phyloP scores from a whole-genome alignment of 345 rosid species.

The Rhizophora mangle region DNA sequence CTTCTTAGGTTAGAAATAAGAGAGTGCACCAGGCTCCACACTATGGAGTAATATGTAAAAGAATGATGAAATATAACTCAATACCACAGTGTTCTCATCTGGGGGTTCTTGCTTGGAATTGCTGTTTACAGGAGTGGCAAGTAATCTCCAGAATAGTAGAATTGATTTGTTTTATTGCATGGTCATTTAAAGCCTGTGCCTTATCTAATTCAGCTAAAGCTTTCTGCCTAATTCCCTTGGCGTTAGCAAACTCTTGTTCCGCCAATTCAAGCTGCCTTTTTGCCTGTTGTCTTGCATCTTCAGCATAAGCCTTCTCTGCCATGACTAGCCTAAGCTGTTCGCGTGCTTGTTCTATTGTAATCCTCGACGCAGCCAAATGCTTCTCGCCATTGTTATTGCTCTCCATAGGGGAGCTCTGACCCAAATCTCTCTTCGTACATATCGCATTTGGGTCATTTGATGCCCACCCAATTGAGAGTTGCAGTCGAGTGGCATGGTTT shows the following conservation, averaged over 20 bases:
- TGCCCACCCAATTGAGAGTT: conserved; percentile 51
- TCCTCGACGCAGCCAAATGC: conserved; percentile 15
- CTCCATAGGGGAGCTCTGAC: conserved; percentile 18
- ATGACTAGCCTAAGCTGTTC: conserved; percentile 51
- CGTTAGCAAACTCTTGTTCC: conserved; percentile 68
- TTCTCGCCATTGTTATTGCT: conserved; percentile 18
- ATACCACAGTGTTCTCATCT: conserved; percentile 43
- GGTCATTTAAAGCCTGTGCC: conserved; percentile 56
- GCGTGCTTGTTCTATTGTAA: conserved; percentile 34
- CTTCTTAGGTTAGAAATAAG: too few species aligned
- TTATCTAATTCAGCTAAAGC: conserved; percentile 75
- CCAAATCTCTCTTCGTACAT: conserved; percentile 3
- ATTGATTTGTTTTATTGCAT: conserved; percentile 58
- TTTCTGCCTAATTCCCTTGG: conserved; percentile 70
- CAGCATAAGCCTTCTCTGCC: conserved; percentile 57
- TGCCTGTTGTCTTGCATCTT: conserved; percentile 60
- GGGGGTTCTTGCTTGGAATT: conserved; percentile 40
- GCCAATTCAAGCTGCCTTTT: conserved; percentile 75
- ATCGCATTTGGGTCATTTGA: conserved; percentile 23
- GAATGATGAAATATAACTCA: conserved; percentile 50
- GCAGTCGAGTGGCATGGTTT: conserved; percentile 46
- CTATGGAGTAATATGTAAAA: conserved; percentile 21
- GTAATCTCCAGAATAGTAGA: conserved; percentile 66
- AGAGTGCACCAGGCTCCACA: too few species aligned
- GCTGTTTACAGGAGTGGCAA: conserved; percentile 73